Conservation (phyloP, 2,329 filamentous ascomycete species). For the Cryphonectria carpinicola region DNA sequence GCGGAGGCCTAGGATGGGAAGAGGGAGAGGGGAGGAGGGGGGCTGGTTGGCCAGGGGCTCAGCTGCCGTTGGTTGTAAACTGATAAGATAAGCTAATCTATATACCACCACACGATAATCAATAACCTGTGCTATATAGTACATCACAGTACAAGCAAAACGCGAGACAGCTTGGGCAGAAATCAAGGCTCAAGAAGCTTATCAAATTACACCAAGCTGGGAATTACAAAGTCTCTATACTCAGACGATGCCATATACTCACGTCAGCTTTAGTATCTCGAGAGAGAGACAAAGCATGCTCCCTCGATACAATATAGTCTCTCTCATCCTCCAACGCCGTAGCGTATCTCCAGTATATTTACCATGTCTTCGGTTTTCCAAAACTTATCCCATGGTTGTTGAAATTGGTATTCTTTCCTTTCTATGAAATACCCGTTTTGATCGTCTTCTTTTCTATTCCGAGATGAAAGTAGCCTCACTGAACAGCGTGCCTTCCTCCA, state of each 20-base stretch:
- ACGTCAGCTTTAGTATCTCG: not conserved
- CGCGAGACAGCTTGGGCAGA: not conserved
- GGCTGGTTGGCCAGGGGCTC: not conserved
- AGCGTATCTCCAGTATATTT: not conserved
- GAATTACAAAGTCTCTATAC: constrained; percentile 1
- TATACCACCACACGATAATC: not conserved
- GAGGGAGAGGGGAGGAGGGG: not conserved
- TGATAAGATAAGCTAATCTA: constrained; percentile 12
- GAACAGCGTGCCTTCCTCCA: constrained; percentile 80
- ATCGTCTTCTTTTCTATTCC: constrained; percentile 41
- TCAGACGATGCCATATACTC: constrained; percentile 4
- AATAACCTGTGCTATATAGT: not conserved
- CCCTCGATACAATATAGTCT: not conserved
- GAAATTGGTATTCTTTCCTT: not conserved
- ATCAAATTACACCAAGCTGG: not conserved
- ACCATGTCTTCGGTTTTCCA: constrained; percentile 28
- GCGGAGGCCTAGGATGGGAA: not conserved
- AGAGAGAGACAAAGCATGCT: not conserved
- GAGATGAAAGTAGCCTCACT: constrained; percentile 97
- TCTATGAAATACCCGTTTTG: not conserved
- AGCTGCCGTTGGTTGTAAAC: not conserved
- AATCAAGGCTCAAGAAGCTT: not conserved
- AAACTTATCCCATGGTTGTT: constrained; percentile 15
- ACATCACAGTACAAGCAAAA: not conserved
- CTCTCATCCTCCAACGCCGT: not conserved